Conservation (phyloP, 352 stramenopile genomes). For the Globisporangium polare region DNA sequence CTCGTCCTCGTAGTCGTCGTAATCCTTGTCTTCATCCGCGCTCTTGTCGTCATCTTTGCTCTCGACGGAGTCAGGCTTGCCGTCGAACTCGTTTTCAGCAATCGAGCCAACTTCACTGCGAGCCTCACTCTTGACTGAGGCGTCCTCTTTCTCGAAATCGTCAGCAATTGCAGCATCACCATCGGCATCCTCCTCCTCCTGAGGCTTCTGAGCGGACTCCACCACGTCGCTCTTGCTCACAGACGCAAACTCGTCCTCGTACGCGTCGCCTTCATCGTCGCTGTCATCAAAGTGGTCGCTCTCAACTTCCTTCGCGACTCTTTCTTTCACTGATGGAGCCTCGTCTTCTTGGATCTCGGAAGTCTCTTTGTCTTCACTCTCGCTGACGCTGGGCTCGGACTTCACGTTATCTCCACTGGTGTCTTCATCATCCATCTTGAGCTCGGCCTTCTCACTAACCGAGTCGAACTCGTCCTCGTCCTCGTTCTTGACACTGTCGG, state of each 20-base stretch:
- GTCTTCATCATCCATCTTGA: background rate
- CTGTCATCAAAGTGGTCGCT: background rate
- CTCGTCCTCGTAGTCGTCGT: constrained; percentile 14
- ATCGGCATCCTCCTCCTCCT: background rate
- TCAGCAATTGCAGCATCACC: background rate
- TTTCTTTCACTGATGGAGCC: background rate
- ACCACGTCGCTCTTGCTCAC: background rate
- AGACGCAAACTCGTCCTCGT: constrained; percentile 15
- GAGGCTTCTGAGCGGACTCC: background rate
- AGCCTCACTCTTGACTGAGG: constrained; percentile 1
- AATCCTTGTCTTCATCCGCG: constrained; percentile 6
- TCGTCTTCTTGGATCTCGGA: constrained; percentile 1
- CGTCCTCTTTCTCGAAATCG: background rate
- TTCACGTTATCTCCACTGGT: constrained; percentile 4
- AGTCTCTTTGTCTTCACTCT: constrained; percentile 1
- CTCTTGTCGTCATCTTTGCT: background rate
- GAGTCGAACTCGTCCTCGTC: constrained; percentile 48
- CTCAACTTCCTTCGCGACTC: background rate
- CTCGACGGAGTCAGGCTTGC: background rate
- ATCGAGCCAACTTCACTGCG: background rate
- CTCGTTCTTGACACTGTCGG: constrained; percentile 9
- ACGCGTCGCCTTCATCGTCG: background rate
- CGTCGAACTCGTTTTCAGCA: background rate
- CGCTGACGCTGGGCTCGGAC: background rate
- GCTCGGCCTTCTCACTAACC: constrained; percentile 17